Evolutionary conservation across 192 early-diverging fungal species (phyloP).

Genomic region (Coemansia sp.): DNA sequence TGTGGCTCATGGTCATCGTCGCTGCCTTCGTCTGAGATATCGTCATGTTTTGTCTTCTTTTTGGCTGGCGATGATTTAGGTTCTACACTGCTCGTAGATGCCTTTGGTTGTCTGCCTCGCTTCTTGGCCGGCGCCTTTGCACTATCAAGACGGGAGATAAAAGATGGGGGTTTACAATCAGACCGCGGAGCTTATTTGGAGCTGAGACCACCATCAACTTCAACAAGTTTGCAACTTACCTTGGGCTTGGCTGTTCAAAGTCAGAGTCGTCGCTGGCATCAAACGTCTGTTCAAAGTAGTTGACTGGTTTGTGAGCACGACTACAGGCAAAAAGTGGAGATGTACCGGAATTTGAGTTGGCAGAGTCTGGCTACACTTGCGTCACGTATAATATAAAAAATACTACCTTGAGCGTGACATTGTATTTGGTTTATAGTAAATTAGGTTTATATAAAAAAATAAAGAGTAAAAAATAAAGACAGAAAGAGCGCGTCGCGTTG

Average conservation of each 20-base stretch:
- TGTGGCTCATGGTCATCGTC: background rate
- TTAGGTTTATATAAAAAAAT: slow-evolving; percentile 11
- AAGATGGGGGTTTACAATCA: background rate
- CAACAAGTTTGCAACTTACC: background rate
- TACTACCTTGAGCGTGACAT: slow-evolving; percentile 44
- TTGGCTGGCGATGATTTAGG: background rate
- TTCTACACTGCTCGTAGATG: background rate
- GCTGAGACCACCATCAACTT: background rate
- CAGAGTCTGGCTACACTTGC: background rate
- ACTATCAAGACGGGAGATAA: background rate
- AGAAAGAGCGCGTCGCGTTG: background rate
- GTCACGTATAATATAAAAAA: background rate
- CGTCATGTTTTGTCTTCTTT: background rate
- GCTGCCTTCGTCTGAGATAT: slow-evolving; percentile 2
- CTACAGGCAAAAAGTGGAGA: background rate
- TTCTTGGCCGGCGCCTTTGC: slow-evolving; percentile 2
- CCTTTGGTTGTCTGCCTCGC: background rate
- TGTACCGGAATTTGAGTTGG: background rate
- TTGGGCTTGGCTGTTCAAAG: slow-evolving; percentile 21
- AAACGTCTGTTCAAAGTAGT: slow-evolving; percentile 30
- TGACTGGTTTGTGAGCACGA: slow-evolving; percentile 30
- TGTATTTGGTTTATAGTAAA: slow-evolving; percentile 2
- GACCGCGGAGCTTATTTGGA: slow-evolving; percentile 1
- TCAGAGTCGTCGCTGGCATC: slow-evolving; percentile 35
- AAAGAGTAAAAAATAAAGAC: slow-evolving; percentile 1